phyloP scores from a whole-genome alignment of 75 land plant species.

The Pinus tabuliformis region DNA sequence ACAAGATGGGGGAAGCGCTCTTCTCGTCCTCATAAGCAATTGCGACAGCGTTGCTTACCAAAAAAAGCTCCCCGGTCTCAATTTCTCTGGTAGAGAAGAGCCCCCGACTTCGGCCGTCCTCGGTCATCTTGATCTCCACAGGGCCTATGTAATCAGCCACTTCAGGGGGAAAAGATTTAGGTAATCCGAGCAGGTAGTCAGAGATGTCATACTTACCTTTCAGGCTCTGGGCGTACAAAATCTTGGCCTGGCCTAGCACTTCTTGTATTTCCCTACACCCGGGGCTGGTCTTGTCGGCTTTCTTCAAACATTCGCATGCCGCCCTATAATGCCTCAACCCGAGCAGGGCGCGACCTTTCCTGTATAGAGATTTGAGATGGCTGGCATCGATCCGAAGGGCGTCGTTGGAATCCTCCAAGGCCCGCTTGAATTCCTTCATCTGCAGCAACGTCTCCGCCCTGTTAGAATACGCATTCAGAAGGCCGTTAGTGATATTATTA shows the following conservation, averaged over 20 bases:
- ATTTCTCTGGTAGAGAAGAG: slow-evolving; percentile 20
- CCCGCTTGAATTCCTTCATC: slow-evolving; percentile 7
- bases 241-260: neutral
- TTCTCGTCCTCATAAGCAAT: neutral
- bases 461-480: slow-evolving; percentile 28
- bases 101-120: slow-evolving; percentile 25
- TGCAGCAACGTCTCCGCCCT: slow-evolving; percentile 28
- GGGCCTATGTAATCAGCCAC: slow-evolving; percentile 23
- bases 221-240: neutral
- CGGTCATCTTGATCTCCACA: slow-evolving; percentile 12
- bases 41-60: slow-evolving; percentile 34
- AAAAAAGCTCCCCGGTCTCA: slow-evolving; percentile 20
- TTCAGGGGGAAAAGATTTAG: neutral
- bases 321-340: slow-evolving; percentile 14
- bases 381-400: slow-evolving; percentile 18
- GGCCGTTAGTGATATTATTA: no score
- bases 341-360: slow-evolving; percentile 32
- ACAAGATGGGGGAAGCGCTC: neutral
- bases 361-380: slow-evolving; percentile 24
- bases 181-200: neutral
- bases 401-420: slow-evolving; percentile 21
- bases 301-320: neutral
- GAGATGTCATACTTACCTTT: neutral
- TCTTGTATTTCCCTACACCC: slow-evolving; percentile 13
- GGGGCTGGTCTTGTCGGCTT: slow-evolving; percentile 3